phyloP scores from a whole-genome alignment of 202 grass and related monocot genomes.

The Dendrocalamus latiflorus region DNA sequence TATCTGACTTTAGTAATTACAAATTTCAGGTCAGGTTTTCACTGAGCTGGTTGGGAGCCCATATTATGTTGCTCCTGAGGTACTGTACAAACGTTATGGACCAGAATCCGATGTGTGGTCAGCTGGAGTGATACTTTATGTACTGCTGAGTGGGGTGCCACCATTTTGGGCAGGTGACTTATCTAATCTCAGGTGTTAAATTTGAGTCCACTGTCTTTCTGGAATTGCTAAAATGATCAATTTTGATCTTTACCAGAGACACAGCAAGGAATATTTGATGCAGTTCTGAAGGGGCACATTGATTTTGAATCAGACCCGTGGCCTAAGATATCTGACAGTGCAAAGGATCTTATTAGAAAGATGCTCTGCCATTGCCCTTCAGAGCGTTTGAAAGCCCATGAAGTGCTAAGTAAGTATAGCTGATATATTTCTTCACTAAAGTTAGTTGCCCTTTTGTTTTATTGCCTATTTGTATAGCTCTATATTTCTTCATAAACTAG shows the following conservation, averaged over 20 bases:
- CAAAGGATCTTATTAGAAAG: slow-evolving; percentile 80
- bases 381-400: slow-evolving; percentile 75
- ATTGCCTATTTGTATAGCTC: neutral
- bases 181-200: slow-evolving; percentile 16
- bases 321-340: slow-evolving; percentile 72
- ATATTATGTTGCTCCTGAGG: slow-evolving; percentile 94
- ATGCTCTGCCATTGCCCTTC: slow-evolving; percentile 70
- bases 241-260: slow-evolving; percentile 47
- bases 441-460: neutral
- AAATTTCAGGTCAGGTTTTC: slow-evolving; percentile 73
- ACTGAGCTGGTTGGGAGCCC: slow-evolving; percentile 95
- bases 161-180: slow-evolving; percentile 93
- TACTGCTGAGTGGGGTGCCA: slow-evolving; percentile 90
- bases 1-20: neutral
- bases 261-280: slow-evolving; percentile 93
- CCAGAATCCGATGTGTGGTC: slow-evolving; percentile 96
- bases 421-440: neutral
- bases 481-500: neutral
- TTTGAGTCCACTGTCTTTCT: slow-evolving; percentile 14
- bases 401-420: slow-evolving; percentile 74
- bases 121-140: slow-evolving; percentile 92
- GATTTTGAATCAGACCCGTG: slow-evolving; percentile 80
- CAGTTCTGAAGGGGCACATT: slow-evolving; percentile 72
- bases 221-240: slow-evolving; percentile 20
- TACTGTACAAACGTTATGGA: slow-evolving; percentile 79